These are phyloP conservation scores for Paraglomus occultum DNA, from an alignment of 192 early-diverging fungal species.

Conservation along the genomic window DNA sequence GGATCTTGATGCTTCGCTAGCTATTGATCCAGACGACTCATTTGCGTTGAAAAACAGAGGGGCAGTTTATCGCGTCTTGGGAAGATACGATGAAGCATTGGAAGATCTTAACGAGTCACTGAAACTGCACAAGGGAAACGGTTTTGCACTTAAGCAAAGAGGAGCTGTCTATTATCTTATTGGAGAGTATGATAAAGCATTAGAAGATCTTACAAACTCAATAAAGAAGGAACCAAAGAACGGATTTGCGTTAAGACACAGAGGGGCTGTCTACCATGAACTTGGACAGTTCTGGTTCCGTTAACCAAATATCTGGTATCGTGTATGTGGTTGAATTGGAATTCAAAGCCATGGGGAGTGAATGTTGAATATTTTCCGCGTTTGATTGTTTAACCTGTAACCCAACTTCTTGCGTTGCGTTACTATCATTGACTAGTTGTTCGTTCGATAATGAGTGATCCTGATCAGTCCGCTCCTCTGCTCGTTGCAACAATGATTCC, in stretches of 20 bases:
- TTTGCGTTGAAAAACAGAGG: constrained; percentile 9
- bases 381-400: too few relatives aligned
- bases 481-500: too few relatives aligned
- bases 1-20: constrained; percentile 1
- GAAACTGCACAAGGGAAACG: neutral
- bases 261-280: neutral
- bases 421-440: too few relatives aligned
- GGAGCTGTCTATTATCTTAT: constrained; percentile 8
- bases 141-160: constrained; percentile 7
- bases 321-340: too few relatives aligned
- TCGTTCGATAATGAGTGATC: too few relatives aligned
- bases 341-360: too few relatives aligned
- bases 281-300: too few relatives aligned
- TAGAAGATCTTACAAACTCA: neutral
- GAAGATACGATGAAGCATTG: constrained; percentile 9
- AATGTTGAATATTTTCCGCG: too few relatives aligned
- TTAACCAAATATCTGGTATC: too few relatives aligned
- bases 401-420: too few relatives aligned
- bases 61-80: constrained; percentile 1
- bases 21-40: neutral
- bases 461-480: too few relatives aligned
- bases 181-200: neutral
- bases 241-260: constrained; percentile 7
- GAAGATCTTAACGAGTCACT: neutral
- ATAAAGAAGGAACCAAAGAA: constrained; percentile 1